Evolutionary conservation across 257 asterid species (phyloP).

Genomic region (Thymus quinquecostatus): DNA sequence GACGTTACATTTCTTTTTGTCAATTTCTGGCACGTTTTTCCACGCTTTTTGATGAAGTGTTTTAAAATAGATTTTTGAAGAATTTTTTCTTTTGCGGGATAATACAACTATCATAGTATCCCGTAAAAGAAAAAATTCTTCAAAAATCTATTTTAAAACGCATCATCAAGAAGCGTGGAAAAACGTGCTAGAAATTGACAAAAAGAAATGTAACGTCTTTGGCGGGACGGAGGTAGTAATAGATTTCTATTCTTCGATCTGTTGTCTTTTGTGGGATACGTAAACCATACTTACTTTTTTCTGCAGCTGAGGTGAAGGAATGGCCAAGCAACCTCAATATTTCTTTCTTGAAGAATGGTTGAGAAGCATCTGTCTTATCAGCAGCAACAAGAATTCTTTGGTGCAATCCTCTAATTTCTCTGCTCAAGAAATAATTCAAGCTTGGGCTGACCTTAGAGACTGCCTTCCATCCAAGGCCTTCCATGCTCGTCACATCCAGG

Average conservation of each 20-base stretch:
- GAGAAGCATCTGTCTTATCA: slow-evolving; percentile 37
- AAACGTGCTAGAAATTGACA: no score
- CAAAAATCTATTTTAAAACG: no score
- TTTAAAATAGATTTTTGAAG: no score
- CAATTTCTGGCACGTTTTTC: no score
- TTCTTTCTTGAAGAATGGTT: slow-evolving; percentile 92
- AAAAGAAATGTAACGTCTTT: no score
- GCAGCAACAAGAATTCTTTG: slow-evolving; percentile 37
- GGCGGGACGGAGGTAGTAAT: no score
- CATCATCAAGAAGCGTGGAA: no score
- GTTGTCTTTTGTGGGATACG: neutral
- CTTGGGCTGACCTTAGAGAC: slow-evolving; percentile 91
- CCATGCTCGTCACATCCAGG: slow-evolving; percentile 58
- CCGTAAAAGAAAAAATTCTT: no score
- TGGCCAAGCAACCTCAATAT: slow-evolving; percentile 64
- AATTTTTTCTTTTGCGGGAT: no score
- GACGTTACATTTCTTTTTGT: no score
- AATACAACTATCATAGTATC: no score
- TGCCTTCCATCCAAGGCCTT: slow-evolving; percentile 58
- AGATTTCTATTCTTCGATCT: neutral
- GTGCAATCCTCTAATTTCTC: slow-evolving; percentile 50
- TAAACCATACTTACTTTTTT: slow-evolving; percentile 15
- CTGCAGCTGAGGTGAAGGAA: slow-evolving; percentile 45
- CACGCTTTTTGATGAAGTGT: no score
- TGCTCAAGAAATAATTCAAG: slow-evolving; percentile 79